Conservation (phyloP, 139 green algal genomes). For the Micractinium conductrix region DNA sequence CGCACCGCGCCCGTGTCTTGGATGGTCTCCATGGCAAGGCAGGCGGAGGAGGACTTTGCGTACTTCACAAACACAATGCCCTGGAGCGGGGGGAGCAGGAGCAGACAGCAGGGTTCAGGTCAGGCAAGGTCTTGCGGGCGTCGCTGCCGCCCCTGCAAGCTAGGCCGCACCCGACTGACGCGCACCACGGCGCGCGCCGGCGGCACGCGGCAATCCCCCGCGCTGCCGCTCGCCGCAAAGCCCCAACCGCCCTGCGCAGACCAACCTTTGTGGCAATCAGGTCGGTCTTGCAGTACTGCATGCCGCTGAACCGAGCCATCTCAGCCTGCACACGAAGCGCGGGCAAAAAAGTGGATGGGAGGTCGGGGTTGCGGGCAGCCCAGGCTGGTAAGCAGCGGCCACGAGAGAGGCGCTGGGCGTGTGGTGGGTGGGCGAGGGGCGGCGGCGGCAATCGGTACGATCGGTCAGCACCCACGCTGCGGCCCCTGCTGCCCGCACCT, state of each 20-base stretch:
- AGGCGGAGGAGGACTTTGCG: slow-evolving; percentile 74
- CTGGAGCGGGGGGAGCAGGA: too few relatives aligned
- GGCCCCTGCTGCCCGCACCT: slow-evolving; percentile 45
- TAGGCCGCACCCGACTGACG: too few relatives aligned
- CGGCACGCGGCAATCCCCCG: too few relatives aligned
- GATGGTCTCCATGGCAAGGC: slow-evolving; percentile 79
- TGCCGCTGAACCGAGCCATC: slow-evolving; percentile 66
- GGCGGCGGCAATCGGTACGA: not conserved
- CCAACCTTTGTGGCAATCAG: slow-evolving; percentile 86
- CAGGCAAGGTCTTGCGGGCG: too few relatives aligned
- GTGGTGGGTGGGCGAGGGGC: not conserved
- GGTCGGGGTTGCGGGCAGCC: too few relatives aligned
- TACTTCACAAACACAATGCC: slow-evolving; percentile 94
- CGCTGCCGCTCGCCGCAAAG: too few relatives aligned
- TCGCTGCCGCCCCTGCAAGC: too few relatives aligned
- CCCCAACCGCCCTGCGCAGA: too few relatives aligned
- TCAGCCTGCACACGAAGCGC: slow-evolving; percentile 60
- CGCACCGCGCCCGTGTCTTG: slow-evolving; percentile 57
- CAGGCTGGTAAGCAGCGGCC: not conserved
- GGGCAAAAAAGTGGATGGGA: not conserved
- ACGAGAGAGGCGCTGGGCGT: too few relatives aligned
- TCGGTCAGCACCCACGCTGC: too few relatives aligned
- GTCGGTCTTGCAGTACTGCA: slow-evolving; percentile 96
- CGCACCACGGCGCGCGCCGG: too few relatives aligned
- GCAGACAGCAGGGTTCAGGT: too few relatives aligned